Base-by-base conservation (phyloP, 2,329 filamentous ascomycete species). In the Diaporthe caulivora region DNA sequence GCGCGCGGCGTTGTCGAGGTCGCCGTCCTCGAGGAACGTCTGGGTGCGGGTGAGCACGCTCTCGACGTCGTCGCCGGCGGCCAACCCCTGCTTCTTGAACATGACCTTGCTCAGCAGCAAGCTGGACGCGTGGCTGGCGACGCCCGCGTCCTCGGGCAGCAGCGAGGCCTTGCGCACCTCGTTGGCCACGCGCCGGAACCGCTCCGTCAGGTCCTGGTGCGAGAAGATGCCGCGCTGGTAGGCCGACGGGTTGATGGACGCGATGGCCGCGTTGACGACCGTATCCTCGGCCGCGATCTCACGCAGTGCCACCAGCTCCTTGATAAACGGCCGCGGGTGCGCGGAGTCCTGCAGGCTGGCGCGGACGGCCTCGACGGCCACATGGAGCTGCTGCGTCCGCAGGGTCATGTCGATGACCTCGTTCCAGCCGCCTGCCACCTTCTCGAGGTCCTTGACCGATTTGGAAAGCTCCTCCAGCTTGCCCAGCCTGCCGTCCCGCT, bases 111-210 rank as follows among this genome's bases (percentile, higher is more conserved):
- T 97, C 79, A 99, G 87, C 60, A 97, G 88, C 82, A 94, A 93
- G 82, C 94, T 97, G 55, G 95, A 96, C 3, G 96, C 95, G 82
- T 99, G 97, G 79, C 94, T 97, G 26, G 97, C 96, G 34, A 99
- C 94, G 77, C 97, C 97, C 0, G 97, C 97, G 80, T 98, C 93
- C 77, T 97, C 95, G 18, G 97, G 97, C 21, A 99, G 88, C 67
- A 99, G 89, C 57, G 93, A 93, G 26, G 97, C 97, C 87, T 99
- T 99, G 82, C 97, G 92, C 53, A 99, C 97, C 85, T 99, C 97
- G 72, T 87, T 86, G 2, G 97, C 94, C 21, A 99, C 97, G 67
- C 95, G 93, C 55, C 97, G 92, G 92, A 99, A 99, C 76, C 97
- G 93, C 84, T 99, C 97, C 77, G 98, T 94, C 44, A 99, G 91